Evolutionary conservation across 2,329 filamentous ascomycete species (phyloP).

Genomic region (Aurifilum marmelostoma): DNA sequence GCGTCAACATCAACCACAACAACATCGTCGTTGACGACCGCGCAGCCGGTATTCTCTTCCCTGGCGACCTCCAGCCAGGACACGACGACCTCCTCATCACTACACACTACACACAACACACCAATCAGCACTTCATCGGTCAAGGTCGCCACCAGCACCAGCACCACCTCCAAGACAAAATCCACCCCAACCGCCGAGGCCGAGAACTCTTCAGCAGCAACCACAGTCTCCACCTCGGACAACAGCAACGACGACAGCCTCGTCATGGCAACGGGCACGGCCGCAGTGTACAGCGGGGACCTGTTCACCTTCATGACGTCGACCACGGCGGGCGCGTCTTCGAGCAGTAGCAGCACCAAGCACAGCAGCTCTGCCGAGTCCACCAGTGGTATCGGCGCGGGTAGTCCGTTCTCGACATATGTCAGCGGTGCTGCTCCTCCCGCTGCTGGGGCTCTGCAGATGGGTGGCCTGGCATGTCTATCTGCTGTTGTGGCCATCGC

Average conservation of each 20-base stretch:
- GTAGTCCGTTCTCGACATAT: conserved; percentile 22
- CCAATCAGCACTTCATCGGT: background rate
- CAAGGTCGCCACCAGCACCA: background rate
- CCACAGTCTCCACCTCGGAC: background rate
- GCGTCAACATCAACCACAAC: background rate
- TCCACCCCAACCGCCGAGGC: background rate
- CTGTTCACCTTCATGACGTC: conserved; percentile 19
- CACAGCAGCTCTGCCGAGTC: background rate
- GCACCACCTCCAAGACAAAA: background rate
- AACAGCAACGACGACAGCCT: conserved; percentile 20
- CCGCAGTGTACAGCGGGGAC: conserved; percentile 8
- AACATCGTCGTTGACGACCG: background rate
- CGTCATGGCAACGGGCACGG: conserved; percentile 22
- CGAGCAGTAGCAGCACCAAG: background rate
- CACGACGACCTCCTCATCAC: background rate
- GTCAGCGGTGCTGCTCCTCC: background rate
- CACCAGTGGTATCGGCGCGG: conserved; percentile 15
- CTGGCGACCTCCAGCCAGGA: background rate
- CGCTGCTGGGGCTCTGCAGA: background rate
- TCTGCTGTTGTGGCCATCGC: background rate
- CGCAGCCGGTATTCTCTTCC: background rate
- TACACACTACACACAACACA: background rate
- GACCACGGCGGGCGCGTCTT: background rate
- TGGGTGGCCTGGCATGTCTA: background rate
- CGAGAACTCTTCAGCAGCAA: background rate